A percentile compares a stretch with the other conserved stretches of the same genome.
These are phyloP conservation scores for Yamagishiella unicocca DNA, from an alignment of 139 green algal species.

Conservation along the genomic window DNA sequence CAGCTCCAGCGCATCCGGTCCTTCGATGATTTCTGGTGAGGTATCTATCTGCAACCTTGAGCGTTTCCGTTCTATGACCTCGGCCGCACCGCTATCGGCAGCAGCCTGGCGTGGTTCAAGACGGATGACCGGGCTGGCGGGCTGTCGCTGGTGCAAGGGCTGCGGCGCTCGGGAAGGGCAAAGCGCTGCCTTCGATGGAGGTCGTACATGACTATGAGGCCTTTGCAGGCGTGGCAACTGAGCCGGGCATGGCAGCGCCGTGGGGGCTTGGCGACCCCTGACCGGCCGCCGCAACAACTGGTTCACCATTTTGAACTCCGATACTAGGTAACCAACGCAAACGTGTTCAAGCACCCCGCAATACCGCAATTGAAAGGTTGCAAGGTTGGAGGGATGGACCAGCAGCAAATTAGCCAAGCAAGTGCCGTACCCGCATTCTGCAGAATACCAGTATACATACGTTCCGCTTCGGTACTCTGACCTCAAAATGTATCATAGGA, in stretches of 20 bases:
- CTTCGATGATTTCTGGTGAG: constrained; percentile 22
- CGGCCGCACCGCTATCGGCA: neutral
- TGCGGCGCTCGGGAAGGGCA: neutral
- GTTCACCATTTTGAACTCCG: neutral
- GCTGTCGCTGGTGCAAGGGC: neutral
- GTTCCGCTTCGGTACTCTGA: too few species aligned
- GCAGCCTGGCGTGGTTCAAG: neutral
- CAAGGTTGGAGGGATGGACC: too few species aligned
- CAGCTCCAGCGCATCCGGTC: neutral
- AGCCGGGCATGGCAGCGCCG: neutral
- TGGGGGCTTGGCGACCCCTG: neutral
- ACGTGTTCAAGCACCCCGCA: neutral
- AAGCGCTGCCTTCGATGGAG: neutral
- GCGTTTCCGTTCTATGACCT: neutral
- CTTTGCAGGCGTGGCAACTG: neutral
- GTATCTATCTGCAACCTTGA: neutral
- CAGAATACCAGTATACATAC: too few species aligned
- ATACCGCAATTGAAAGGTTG: too few species aligned
- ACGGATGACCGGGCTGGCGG: neutral
- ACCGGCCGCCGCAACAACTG: constrained; percentile 29
- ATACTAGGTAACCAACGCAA: neutral
- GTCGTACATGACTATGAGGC: neutral
- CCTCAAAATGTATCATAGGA: too few species aligned
- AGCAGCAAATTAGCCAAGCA: too few species aligned
- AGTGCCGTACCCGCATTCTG: too few species aligned